These are phyloP conservation scores for Blumeria graminis DNA, from an alignment of 2,329 filamentous ascomycete genomes.

Conservation along the genomic window DNA sequence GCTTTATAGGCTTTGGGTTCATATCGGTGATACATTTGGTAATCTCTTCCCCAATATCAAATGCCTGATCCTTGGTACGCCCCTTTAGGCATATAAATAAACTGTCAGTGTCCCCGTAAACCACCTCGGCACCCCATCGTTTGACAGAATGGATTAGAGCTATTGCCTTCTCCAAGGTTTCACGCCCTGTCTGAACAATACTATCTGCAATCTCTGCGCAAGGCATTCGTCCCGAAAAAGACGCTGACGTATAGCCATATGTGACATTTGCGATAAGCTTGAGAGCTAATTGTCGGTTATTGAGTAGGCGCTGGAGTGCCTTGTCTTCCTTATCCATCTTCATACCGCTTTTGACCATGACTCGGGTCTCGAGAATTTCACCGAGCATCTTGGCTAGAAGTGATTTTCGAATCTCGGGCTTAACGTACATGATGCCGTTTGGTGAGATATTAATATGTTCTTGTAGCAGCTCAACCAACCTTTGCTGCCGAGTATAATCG, in stretches of 20 bases:
- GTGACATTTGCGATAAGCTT: constrained; percentile 98
- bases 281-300: constrained; percentile 80
- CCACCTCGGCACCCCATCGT: constrained; percentile 82
- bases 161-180: constrained; percentile 85
- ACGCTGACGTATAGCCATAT: constrained; percentile 91
- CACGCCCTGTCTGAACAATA: constrained; percentile 86
- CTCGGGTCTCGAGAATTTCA: constrained; percentile 81
- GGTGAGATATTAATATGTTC: constrained; percentile 80
- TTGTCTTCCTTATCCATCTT: constrained; percentile 78
- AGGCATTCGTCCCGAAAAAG: constrained; percentile 91
- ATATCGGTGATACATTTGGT: constrained; percentile 64
- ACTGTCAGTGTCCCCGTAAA: constrained; percentile 94
- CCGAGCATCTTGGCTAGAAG: constrained; percentile 88
- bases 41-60: constrained; percentile 81
- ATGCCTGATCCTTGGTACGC: constrained; percentile 67
- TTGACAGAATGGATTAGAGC: constrained; percentile 73
- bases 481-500: constrained; percentile 55
- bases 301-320: constrained; percentile 60
- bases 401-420: constrained; percentile 64
- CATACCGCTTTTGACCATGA: constrained; percentile 98
- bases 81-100: constrained; percentile 79
- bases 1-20: constrained; percentile 78
- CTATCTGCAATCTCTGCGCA: constrained; percentile 95
- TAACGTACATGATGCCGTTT: constrained; percentile 91
- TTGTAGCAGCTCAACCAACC: constrained; percentile 52